Evolutionary conservation across 2,329 filamentous ascomycete species (phyloP), one percentile per base, ranked within the genome.

Genomic region (Akanthomyces lecanii): DNA sequence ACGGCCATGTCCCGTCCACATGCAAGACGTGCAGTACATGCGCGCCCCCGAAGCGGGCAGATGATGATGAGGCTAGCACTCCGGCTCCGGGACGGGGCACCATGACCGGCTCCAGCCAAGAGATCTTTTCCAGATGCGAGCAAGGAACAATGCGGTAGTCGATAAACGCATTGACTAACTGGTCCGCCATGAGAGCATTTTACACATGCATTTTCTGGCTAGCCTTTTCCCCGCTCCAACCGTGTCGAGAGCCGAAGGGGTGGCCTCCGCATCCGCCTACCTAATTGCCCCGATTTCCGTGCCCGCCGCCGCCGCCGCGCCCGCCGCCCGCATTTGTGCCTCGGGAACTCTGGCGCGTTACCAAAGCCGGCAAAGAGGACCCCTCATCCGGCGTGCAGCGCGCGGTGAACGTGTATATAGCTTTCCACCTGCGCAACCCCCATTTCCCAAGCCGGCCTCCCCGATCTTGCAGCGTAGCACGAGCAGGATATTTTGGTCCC

Each of bases 61-160:
- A 8, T 53, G 54, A 8, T 53, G 54, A 47, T 48, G 54, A 57
- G 54, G 28, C 54, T 42, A 57, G 54, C 54, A 57, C 54, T 47
- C 54, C 54, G 54, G 42, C 42, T 47, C 54, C 54, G 54, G 14
- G 23, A 33, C 4, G 51, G n/a, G 50, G 28, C 18, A 28, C 30
- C 25, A 8, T 30, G 25, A n/a, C 33, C 33, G 10, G 33, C 33
- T 36, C 33, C 38, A 40, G 12, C 12, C 38, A 4, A 16, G 38
- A 40, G 38, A 40, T 40, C 14, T 14, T 16, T 40, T 16, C 14
- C 38, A 40, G 12, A 40, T 16, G 14, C 38, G 14, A 14, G 12
- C 8, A 25, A 1, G 4, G 4, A 40, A 5, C 4, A 40, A 40
- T 14, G 10, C 10, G 38, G 12, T 5, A 40, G 25, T 47, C n/a